Evolutionary conservation across 2,329 filamentous ascomycete species (phyloP).

Genomic region (Hypoxylon sp.): DNA sequence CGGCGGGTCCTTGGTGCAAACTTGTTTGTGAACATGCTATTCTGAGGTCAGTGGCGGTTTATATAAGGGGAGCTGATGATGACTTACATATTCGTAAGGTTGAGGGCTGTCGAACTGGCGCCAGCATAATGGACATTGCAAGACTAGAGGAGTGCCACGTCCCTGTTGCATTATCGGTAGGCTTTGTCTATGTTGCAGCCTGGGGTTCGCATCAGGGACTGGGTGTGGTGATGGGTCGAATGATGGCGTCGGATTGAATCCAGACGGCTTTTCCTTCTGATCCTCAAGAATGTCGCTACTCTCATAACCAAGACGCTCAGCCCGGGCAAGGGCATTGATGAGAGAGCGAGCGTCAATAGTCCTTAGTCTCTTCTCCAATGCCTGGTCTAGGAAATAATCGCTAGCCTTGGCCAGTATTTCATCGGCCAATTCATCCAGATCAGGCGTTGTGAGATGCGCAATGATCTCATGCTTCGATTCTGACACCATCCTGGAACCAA

Average conservation of each 20-base stretch:
- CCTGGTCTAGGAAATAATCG: constrained; percentile 66
- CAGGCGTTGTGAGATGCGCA: constrained; percentile 57
- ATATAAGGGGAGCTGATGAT: background rate
- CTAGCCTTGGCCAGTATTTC: constrained; percentile 64
- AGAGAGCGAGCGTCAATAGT: constrained; percentile 69
- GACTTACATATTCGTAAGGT: constrained; percentile 54
- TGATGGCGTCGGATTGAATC: constrained; percentile 37
- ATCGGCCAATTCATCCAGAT: constrained; percentile 64
- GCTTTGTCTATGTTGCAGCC: constrained; percentile 24
- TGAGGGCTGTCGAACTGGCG: constrained; percentile 48
- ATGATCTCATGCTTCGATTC: constrained; percentile 61
- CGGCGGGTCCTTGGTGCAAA: constrained; percentile 54
- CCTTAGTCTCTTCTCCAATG: constrained; percentile 65
- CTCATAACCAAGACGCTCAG: constrained; percentile 71
- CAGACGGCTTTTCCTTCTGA: constrained; percentile 55
- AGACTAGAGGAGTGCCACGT: constrained; percentile 28
- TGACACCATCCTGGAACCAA: constrained; percentile 62
- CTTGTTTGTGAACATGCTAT: constrained; percentile 57
- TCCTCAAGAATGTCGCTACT: constrained; percentile 65
- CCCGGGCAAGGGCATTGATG: constrained; percentile 70
- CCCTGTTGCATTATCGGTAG: constrained; percentile 44
- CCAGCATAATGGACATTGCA: constrained; percentile 53
- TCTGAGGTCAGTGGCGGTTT: constrained; percentile 20
- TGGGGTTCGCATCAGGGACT: constrained; percentile 9
- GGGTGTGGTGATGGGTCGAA: constrained; percentile 18